Base-by-base conservation (phyloP, 805 yeast species). In the Candida odintsovae region DNA sequence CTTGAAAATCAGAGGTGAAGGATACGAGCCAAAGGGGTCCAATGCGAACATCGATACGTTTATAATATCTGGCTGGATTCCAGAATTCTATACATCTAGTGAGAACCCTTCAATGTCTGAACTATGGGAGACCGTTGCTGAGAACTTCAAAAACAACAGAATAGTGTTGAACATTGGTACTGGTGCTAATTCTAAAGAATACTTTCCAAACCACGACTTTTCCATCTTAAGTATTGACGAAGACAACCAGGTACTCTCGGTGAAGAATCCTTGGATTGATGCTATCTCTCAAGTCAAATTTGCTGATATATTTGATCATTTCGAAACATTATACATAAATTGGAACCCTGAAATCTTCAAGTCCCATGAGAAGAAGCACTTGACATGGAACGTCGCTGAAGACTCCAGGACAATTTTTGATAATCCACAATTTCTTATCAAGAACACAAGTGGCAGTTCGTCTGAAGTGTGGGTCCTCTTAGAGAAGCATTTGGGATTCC, bases 21-120 rank as follows among this genome's bases (percentile, higher is more conserved):
- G 88, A 3, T 83, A 83, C 54, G 68, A 68, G n/a, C 76, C 80
- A 41, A 56, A 61, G 1, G 97, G 97, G 0, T 87, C 96, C 0
- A 87, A 89, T 59, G 78, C 86, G 57, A 84, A 85, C 2, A 67
- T 73, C 13, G 96, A 86, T 56, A 75, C 86, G 0, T 86, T 67
- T 54, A 63, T 79, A 38, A 53, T 90, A 3, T 70, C 81, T 2
- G 89, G 90, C 1, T 89, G 86, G 82, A 60, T 83, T 7, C 96
- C 96, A 0, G 90, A 86, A 48, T 72, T 71, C 44, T 49, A 67
- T 3, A 50, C 61, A 3, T 53, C 68, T 1, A 59, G 67, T 1
- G 59, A 69, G 9, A 56, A 67, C 9, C 61, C 75, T 5, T 59
- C 65, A 12, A 49, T 63, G 41, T 52, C 57, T 1, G 49, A 50